Percentiles rank a stretch among this genome's conserved stretches.
Evolutionary conservation across 192 early-diverging fungal genomes (phyloP).

Genomic region (Backusella tarrabulga): DNA sequence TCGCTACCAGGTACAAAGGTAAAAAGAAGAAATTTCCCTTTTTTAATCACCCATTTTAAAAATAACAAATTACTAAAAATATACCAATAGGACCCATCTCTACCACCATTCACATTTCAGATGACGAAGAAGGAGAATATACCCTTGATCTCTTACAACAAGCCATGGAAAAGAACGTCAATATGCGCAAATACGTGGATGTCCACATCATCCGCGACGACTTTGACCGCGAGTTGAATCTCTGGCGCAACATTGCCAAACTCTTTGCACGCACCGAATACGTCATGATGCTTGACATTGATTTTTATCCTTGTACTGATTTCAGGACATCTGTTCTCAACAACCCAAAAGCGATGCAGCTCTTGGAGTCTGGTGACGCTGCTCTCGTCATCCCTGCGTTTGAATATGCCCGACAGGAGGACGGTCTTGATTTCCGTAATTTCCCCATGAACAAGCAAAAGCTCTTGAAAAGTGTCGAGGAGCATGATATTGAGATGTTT

Average conservation of each 20-base stretch:
- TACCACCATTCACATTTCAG: conserved; percentile 53
- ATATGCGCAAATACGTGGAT: conserved; percentile 50
- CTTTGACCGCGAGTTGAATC: conserved; percentile 60
- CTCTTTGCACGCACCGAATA: conserved; percentile 58
- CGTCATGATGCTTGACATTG: conserved; percentile 59
- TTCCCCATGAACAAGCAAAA: conserved; percentile 47
- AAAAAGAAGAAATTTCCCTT: neutral
- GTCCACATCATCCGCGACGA: conserved; percentile 54
- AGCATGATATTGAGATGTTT: conserved; percentile 52
- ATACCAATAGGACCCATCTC: conserved; percentile 53
- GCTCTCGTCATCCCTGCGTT: conserved; percentile 51
- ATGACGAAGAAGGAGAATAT: conserved; percentile 46
- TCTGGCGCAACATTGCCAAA: conserved; percentile 60
- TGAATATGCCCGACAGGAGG: conserved; percentile 48
- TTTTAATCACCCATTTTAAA: neutral
- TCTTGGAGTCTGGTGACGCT: conserved; percentile 35
- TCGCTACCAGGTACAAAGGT: conserved; percentile 50
- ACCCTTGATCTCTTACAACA: conserved; percentile 43
- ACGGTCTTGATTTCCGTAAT: conserved; percentile 44
- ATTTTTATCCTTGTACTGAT: conserved; percentile 55
- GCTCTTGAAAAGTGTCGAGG: conserved; percentile 35
- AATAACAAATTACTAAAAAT: conserved; percentile 30
- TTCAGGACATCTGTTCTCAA: conserved; percentile 39
- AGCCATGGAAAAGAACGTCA: conserved; percentile 40
- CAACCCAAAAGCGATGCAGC: conserved; percentile 33